Evolutionary conservation across 805 yeast species (phyloP), one percentile per base, ranked within the genome.

Genomic region (Candida berthetii): DNA sequence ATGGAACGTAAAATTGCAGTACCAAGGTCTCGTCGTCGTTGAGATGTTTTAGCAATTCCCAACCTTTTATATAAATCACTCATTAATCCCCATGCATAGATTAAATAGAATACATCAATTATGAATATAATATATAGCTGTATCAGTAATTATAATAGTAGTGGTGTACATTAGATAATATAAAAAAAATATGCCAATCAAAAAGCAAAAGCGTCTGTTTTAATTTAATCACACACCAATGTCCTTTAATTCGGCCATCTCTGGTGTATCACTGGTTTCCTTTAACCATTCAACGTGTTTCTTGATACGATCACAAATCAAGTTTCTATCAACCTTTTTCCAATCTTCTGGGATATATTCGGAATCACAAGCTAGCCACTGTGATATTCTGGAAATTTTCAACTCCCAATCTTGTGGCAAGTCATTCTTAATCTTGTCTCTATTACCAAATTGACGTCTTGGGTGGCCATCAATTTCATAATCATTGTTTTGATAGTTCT

Each of bases 331-430:
- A 17, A 42, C 33, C 19, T 45, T 45, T 36, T 49, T 47, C 60
- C 60, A 55, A 36, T 54, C 55, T 15, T 51, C 18, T 17, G 60
- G 60, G 19, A 54, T 39, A 25, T 50, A 45, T 24, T 44, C 42
- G 5, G 60, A 53, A 3, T 55, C 58, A 46, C 60, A 55, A 4
- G 60, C 60, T 15, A 55, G 35, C 60, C 60, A 55, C 38, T 55
- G 56, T 24, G 52, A 45, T 34, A 55, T 51, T 38, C 55, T 51
- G 7, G 53, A 55, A 1, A 46, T 44, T 40, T 51, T 53, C 19
- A 55, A 42, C 41, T 55, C 60, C 57, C 58, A 55, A 42, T 55
- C 60, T 22, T 37, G 22, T 4, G 53, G 47, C 8, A 55, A 18
- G 3, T 38, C 41, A 17, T 47, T 47, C 18, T 47, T 49, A 36